Evolutionary conservation across 116 monocot genomes (phyloP), one percentile per base, ranked within the genome.

Genomic region (Zostera marina): DNA sequence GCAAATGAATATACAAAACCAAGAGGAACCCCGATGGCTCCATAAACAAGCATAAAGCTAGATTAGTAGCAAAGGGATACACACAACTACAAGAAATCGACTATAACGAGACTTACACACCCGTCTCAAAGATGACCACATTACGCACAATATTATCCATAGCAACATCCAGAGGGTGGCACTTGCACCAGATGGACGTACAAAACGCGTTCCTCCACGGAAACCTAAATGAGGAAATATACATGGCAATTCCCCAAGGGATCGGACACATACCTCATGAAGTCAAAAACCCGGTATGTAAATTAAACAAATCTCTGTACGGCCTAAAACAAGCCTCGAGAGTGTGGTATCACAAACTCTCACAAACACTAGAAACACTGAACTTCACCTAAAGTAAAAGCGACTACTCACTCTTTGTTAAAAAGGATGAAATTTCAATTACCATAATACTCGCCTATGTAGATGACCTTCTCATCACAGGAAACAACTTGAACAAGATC

Each of bases 291-390:
- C 52, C 52, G 19, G 39, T 64, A 10, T 25, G 12, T 12, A 64
- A 15, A 12, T 40, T 64, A 8, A 64, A 64, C 19, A 64, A 64
- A 19, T 49, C 64, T 2, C n/a, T 53, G 16, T 64, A 64, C 53
- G 64, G 53, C 13, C n/a, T 66, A 11, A 66, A 66, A 17, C 55
- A 66, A 55, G 65, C 65, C 7, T 54, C 55, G 0, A 24, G 55
- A 25, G 4, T 39, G 12, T 56, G 53, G 65, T 66, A 25, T 52
- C 3, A 13, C 9, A 52, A 21, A 0, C 8, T 21, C 2, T 52
- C 20, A 3, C 5, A 15, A 4, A 43, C 0, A 3, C 41, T 60
- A n/a, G 1, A 2, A 1, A 0, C 15, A 43, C 8, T 10, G 45
- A 25, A 16, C 7, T 47, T 23, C 21, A 38, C 15, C 4, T 0